These are phyloP conservation scores for Rutstroemia sp. DNA, from an alignment of 2,329 filamentous ascomycete species.

Conservation along the genomic window DNA sequence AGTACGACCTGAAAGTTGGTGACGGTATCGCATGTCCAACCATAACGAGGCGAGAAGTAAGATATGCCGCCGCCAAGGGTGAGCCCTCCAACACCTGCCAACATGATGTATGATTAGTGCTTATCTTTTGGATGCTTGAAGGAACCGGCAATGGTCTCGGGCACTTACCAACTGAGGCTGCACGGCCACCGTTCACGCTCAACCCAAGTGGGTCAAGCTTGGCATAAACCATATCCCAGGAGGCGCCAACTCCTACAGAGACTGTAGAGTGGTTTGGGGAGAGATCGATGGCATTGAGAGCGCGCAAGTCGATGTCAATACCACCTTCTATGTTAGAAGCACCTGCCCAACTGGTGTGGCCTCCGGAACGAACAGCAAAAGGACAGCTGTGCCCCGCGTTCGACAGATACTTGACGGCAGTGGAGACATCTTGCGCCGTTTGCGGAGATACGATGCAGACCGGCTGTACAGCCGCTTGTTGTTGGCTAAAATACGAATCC, in stretches of 20 bases:
- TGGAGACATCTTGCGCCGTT: neutral
- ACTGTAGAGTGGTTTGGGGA: conserved; percentile 10
- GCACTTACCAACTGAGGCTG: neutral
- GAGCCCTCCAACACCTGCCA: neutral
- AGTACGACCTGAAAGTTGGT: conserved; percentile 45
- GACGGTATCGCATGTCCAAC: conserved; percentile 44
- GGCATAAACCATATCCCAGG: conserved; percentile 17
- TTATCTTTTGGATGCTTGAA: neutral
- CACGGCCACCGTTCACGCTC: neutral
- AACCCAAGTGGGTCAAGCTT: conserved; percentile 7
- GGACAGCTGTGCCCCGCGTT: neutral
- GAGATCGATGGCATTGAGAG: conserved; percentile 11
- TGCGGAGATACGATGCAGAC: neutral
- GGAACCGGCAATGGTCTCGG: conserved; percentile 32
- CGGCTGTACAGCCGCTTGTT: neutral
- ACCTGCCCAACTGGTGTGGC: conserved; percentile 26
- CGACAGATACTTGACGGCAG: neutral
- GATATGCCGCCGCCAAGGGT: conserved; percentile 10
- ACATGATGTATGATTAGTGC: neutral
- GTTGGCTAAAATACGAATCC: neutral
- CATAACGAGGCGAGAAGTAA: conserved; percentile 26
- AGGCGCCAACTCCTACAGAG: conserved; percentile 13
- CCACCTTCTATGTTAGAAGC: conserved; percentile 15
- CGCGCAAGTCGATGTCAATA: conserved; percentile 15
- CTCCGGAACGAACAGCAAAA: conserved; percentile 35